A percentile compares a stretch with the other conserved stretches of the same genome.
Evolutionary conservation across 2,329 filamentous ascomycete genomes (phyloP).

Genomic region (Diaporthe australafricana): DNA sequence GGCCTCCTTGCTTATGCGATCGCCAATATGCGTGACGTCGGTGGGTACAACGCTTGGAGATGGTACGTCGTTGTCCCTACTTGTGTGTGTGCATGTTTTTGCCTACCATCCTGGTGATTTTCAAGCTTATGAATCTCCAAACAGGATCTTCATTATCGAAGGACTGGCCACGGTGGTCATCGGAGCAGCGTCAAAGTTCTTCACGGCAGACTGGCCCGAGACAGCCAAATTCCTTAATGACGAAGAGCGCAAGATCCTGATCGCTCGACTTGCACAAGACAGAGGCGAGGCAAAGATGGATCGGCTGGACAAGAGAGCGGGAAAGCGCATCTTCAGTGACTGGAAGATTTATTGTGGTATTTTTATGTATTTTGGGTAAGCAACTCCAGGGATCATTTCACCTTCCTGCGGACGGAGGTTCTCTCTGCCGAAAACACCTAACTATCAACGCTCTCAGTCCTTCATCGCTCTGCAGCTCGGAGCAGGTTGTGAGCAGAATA

Average conservation of each 20-base stretch:
- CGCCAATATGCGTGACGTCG: conserved; percentile 61
- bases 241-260: conserved; percentile 56
- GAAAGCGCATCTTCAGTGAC: conserved; percentile 58
- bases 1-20: conserved; percentile 64
- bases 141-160: conserved; percentile 62
- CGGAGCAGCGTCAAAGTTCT: conserved; percentile 54
- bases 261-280: conserved; percentile 55
- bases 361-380: conserved; percentile 48
- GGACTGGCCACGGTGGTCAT: conserved; percentile 57
- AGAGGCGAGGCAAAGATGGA: conserved; percentile 62
- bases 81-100: too few relatives aligned
- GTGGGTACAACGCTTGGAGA: conserved; percentile 58
- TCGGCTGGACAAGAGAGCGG: conserved; percentile 59
- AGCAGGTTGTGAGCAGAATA: too few relatives aligned
- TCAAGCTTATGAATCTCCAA: background rate
- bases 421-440: too few relatives aligned
- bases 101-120: too few relatives aligned
- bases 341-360: conserved; percentile 58
- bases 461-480: too few relatives aligned
- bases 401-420: background rate
- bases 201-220: conserved; percentile 52
- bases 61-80: conserved; percentile 35
- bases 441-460: too few relatives aligned
- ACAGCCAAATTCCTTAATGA: conserved; percentile 56
- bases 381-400: background rate